A percentile compares a stretch with the other conserved stretches of the same genome.
Conservation (phyloP, 2,329 filamentous ascomycete species). For the Paecilomyces dactylethromorphus region DNA sequence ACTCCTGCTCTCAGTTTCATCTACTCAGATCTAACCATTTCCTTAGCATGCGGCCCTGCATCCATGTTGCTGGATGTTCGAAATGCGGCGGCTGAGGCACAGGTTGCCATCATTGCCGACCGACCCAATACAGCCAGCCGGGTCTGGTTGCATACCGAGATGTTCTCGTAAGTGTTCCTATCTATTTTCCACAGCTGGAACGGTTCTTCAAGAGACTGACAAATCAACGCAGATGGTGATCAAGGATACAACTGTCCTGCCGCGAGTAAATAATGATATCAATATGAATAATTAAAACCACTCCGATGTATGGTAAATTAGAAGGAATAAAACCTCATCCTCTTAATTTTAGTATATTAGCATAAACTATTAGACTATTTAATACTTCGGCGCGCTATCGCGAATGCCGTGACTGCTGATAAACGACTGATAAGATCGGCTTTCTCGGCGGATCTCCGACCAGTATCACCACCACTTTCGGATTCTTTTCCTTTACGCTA, state of each 20-base stretch:
- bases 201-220: neutral
- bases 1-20: neutral
- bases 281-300: neutral
- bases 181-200: neutral
- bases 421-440: neutral
- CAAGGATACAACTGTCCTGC: neutral
- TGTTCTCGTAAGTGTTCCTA: slow-evolving; percentile 37
- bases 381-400: neutral
- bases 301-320: neutral
- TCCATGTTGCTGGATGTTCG: slow-evolving; percentile 44
- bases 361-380: neutral
- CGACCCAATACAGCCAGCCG: slow-evolving; percentile 16
- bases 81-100: slow-evolving; percentile 40
- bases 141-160: slow-evolving; percentile 43
- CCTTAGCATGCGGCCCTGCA: slow-evolving; percentile 40
- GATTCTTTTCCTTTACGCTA: slow-evolving; percentile 6
- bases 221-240: neutral
- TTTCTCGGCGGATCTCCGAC: slow-evolving; percentile 5
- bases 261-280: neutral
- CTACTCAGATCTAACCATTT: slow-evolving; percentile 4
- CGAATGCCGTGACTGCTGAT: neutral
- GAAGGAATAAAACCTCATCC: neutral
- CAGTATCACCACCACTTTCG: neutral
- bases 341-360: neutral
- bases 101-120: slow-evolving; percentile 27